Conservation (phyloP, 176 grass and related monocot species). For the Bonia amplexicaulis region DNA sequence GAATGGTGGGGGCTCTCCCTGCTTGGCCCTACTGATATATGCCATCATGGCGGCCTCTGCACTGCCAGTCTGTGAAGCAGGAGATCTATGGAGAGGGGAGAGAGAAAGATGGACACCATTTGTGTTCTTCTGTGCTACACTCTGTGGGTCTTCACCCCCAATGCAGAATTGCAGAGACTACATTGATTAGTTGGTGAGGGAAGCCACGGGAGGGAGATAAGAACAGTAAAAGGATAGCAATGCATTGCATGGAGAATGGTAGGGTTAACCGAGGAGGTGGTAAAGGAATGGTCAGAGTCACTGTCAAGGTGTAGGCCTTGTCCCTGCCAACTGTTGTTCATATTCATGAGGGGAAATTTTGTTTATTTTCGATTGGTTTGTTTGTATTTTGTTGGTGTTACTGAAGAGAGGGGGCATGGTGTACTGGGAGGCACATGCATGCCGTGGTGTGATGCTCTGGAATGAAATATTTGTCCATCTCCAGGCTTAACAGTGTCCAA, state of each 20-base stretch:
- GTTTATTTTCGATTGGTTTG: slow-evolving; percentile 57
- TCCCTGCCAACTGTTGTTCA: slow-evolving; percentile 45
- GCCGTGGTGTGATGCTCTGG: slow-evolving; percentile 44
- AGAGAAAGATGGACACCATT: not conserved
- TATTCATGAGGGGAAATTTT: slow-evolving; percentile 52
- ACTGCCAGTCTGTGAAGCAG: slow-evolving; percentile 39
- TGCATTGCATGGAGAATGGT: slow-evolving; percentile 3
- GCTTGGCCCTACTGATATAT: slow-evolving; percentile 26
- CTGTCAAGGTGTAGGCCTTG: slow-evolving; percentile 34
- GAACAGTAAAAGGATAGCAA: not conserved
- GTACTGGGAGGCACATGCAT: slow-evolving; percentile 52
- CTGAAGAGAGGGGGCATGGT: slow-evolving; percentile 36
- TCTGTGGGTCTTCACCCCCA: slow-evolving; percentile 30
- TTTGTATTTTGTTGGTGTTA: slow-evolving; percentile 53
- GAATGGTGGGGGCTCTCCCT: slow-evolving; percentile 43
- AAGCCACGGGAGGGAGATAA: slow-evolving; percentile 25
- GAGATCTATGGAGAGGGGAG: slow-evolving; percentile 3
- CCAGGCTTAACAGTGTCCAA: slow-evolving; percentile 53
- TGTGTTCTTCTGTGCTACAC: slow-evolving; percentile 33
- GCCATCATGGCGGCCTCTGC: slow-evolving; percentile 50
- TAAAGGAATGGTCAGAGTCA: slow-evolving; percentile 36
- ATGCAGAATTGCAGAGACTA: slow-evolving; percentile 37
- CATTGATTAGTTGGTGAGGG: slow-evolving; percentile 42
- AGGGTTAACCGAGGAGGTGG: slow-evolving; percentile 38
- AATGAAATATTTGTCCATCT: slow-evolving; percentile 74